phyloP scores from a whole-genome alignment of 2,329 filamentous ascomycete genomes.

The Blastomyces parvus region DNA sequence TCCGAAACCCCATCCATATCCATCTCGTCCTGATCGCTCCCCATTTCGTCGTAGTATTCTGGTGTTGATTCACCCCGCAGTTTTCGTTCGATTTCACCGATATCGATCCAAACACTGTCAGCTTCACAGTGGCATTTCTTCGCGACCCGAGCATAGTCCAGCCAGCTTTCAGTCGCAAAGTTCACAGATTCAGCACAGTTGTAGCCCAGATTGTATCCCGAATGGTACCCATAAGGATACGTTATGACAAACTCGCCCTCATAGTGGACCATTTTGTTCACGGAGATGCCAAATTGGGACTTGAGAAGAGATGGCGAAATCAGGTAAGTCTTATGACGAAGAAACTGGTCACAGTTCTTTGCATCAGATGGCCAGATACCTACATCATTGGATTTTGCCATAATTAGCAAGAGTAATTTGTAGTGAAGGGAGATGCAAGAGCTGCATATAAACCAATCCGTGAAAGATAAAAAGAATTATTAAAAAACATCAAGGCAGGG shows the following conservation, averaged over 20 bases:
- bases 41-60: conserved; percentile 40
- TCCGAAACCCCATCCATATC: conserved; percentile 55
- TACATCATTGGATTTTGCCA: conserved; percentile 15
- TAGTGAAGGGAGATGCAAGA: neutral
- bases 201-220: conserved; percentile 94
- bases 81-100: conserved; percentile 90
- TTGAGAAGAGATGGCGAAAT: conserved; percentile 84
- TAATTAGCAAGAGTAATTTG: neutral
- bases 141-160: conserved; percentile 88
- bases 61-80: conserved; percentile 68
- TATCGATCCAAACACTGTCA: conserved; percentile 97
- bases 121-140: conserved; percentile 96
- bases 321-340: conserved; percentile 94
- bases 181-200: conserved; percentile 99
- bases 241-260: conserved; percentile 98
- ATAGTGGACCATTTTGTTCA: conserved; percentile 91
- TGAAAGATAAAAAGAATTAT: neutral
- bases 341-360: conserved; percentile 90
- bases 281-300: conserved; percentile 84
- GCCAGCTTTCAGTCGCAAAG: conserved; percentile 90
- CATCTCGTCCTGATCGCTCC: conserved; percentile 49
- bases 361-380: conserved; percentile 85
- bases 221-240: conserved; percentile 97
- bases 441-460: neutral
- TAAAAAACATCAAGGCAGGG: neutral